These are phyloP conservation scores for Fusarium staphyleae DNA, from an alignment of 2,329 filamentous ascomycete genomes.

Conservation along the genomic window DNA sequence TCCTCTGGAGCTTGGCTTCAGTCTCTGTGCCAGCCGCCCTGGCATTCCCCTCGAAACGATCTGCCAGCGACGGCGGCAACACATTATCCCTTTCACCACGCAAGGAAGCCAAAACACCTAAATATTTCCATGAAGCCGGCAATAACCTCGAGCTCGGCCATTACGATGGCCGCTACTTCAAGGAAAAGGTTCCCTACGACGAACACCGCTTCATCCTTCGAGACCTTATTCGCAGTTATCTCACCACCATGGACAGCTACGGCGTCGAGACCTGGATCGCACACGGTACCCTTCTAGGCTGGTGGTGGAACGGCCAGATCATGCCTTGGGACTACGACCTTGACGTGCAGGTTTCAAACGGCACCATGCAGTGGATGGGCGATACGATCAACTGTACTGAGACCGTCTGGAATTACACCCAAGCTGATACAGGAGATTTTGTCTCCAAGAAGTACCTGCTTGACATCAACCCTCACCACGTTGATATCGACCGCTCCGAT, in stretches of 20 bases:
- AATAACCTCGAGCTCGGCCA: conserved; percentile 67
- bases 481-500: conserved; percentile 66
- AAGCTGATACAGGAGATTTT: conserved; percentile 51
- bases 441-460: conserved; percentile 68
- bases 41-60: conserved; percentile 20
- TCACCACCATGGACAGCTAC: conserved; percentile 68
- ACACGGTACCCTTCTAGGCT: conserved; percentile 82
- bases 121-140: conserved; percentile 74
- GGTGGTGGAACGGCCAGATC: conserved; percentile 85
- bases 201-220: conserved; percentile 70
- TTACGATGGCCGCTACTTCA: conserved; percentile 78
- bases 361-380: conserved; percentile 71
- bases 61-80: background rate
- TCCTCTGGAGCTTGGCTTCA: conserved; percentile 39
- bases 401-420: conserved; percentile 60
- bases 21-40: conserved; percentile 30
- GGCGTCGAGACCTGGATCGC: conserved; percentile 85
- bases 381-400: conserved; percentile 73
- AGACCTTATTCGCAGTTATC: conserved; percentile 77
- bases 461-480: conserved; percentile 77
- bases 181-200: conserved; percentile 67
- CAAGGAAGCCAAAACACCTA: conserved; percentile 45
- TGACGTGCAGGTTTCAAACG: conserved; percentile 77
- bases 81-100: conserved; percentile 8
- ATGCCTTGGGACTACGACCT: conserved; percentile 88